A percentile compares a stretch with the other conserved stretches of the same genome.
These are phyloP conservation scores for Letharia lupina DNA, from an alignment of 495 filamentous ascomycete species.

Conservation along the genomic window DNA sequence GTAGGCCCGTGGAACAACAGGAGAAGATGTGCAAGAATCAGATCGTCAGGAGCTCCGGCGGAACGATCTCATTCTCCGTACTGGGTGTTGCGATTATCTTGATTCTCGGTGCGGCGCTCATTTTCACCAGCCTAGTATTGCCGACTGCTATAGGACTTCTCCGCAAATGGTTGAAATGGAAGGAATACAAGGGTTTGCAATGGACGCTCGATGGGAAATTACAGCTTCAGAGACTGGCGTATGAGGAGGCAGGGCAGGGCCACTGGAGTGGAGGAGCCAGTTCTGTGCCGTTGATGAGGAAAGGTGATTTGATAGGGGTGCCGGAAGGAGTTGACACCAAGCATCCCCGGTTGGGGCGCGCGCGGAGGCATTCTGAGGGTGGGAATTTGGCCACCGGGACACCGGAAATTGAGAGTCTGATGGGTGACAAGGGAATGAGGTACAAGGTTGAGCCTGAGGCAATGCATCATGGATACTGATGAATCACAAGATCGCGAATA, in stretches of 20 bases:
- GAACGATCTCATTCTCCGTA: slow-evolving; percentile 24
- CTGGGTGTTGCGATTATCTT: slow-evolving; percentile 27
- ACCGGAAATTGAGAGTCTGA: slow-evolving; percentile 5
- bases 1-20: background rate
- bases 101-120: slow-evolving; percentile 23
- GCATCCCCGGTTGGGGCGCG: slow-evolving; percentile 6
- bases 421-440: background rate
- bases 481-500: no score
- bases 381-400: no score
- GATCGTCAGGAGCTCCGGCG: slow-evolving; percentile 16
- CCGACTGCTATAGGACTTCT: slow-evolving; percentile 16
- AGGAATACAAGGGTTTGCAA: slow-evolving; percentile 22
- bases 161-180: slow-evolving; percentile 12
- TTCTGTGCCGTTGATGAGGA: slow-evolving; percentile 21
- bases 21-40: slow-evolving; percentile 20
- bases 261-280: slow-evolving; percentile 21
- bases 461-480: background rate
- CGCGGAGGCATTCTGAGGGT: background rate
- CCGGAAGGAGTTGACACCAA: background rate
- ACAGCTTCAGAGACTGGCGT: slow-evolving; percentile 28
- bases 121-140: slow-evolving; percentile 23
- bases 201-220: slow-evolving; percentile 26
- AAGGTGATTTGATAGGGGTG: slow-evolving; percentile 13
- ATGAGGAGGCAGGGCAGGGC: slow-evolving; percentile 27
- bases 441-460: background rate